Conservation (phyloP, 2,329 filamentous ascomycete species). For the Teratosphaeriaceae sp. region DNA sequence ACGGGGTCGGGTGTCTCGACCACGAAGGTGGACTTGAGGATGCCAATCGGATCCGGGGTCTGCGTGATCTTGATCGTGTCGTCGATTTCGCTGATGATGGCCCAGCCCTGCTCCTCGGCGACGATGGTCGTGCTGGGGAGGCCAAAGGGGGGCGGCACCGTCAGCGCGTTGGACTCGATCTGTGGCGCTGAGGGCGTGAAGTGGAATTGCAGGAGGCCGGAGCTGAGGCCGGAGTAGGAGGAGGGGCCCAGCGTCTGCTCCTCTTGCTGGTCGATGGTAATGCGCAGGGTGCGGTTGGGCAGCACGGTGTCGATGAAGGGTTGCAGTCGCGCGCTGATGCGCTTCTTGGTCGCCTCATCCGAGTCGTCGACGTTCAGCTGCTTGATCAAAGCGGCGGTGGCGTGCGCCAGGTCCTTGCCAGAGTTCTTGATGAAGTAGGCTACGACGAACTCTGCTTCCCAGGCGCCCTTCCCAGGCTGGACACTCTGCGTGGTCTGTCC, state of each 20-base stretch:
- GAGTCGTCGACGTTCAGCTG: conserved; percentile 55
- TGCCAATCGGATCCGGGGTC: conserved; percentile 72
- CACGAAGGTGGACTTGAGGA: conserved; percentile 77
- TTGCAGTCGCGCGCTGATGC: conserved; percentile 60
- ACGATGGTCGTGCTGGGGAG: conserved; percentile 63
- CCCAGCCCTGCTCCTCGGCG: conserved; percentile 73
- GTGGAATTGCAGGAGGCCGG: conserved; percentile 23
- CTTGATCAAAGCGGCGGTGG: conserved; percentile 64
- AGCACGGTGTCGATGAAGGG: conserved; percentile 75
- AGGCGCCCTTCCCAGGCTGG: conserved; percentile 37
- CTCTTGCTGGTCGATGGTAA: conserved; percentile 47
- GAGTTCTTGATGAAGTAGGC: conserved; percentile 72
- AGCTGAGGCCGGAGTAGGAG: conserved; percentile 27
- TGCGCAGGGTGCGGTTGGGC: conserved; percentile 61
- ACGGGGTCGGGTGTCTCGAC: conserved; percentile 61
- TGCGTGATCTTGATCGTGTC: conserved; percentile 92
- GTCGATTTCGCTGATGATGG: conserved; percentile 82
- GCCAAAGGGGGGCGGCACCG: conserved; percentile 31
- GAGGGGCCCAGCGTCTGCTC: conserved; percentile 30
- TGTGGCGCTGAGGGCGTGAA: conserved; percentile 13
- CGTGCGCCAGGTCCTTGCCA: conserved; percentile 58
- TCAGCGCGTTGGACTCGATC: conserved; percentile 17
- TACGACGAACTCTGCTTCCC: conserved; percentile 78
- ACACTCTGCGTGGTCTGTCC: conserved; percentile 10
- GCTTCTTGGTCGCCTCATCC: conserved; percentile 49